Evolutionary conservation across 345 rosid species (phyloP).

Genomic region (Eucalyptus pauciflora): DNA sequence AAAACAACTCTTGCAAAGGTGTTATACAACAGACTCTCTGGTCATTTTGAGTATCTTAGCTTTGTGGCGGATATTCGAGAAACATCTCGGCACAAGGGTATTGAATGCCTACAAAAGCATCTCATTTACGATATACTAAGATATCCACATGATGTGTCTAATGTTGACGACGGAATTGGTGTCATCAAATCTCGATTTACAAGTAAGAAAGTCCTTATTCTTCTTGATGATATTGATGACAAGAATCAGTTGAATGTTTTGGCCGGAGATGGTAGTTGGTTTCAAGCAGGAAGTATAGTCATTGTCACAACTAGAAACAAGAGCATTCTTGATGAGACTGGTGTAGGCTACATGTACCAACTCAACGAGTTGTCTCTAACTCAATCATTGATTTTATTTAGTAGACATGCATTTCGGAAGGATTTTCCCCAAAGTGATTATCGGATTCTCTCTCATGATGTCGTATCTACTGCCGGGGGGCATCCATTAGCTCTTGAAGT

Average conservation of each 20-base stretch:
- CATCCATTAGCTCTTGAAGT: neutral
- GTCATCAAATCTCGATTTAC: neutral
- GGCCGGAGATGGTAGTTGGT: neutral
- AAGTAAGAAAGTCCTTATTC: neutral
- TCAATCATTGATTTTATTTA: neutral
- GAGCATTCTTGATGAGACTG: neutral
- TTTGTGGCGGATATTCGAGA: neutral
- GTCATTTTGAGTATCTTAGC: neutral
- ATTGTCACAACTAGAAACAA: neutral
- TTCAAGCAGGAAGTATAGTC: neutral
- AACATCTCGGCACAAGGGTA: neutral
- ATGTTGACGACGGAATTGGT: neutral
- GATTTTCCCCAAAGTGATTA: neutral
- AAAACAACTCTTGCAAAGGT: neutral
- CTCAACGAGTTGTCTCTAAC: neutral
- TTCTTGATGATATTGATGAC: neutral
- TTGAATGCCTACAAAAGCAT: neutral
- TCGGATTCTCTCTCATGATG: neutral
- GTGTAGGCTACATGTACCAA: neutral
- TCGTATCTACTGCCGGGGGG: neutral
- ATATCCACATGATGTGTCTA: neutral
- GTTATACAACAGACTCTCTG: rapidly evolving
- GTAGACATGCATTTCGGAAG: neutral
- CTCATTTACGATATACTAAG: neutral
- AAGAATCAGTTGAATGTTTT: neutral